Evolutionary conservation across 805 yeast species (phyloP).

Genomic region (Cyberlindnera misumaiensis): DNA sequence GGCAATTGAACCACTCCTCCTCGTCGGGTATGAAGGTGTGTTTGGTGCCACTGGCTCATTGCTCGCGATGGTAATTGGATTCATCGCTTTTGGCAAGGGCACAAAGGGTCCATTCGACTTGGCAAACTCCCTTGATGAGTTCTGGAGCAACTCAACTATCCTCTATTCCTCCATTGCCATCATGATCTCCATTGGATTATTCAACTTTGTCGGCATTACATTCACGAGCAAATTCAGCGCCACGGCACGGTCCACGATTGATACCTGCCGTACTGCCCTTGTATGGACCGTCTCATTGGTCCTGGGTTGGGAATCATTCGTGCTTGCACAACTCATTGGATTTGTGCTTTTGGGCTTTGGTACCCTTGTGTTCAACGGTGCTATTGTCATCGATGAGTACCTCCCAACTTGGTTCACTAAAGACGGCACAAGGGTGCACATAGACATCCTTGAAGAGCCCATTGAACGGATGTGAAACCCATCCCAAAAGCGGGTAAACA

Average conservation of each 20-base stretch:
- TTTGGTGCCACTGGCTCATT: constrained; percentile 49
- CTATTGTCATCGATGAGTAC: constrained; percentile 44
- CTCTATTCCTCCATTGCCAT: constrained; percentile 50
- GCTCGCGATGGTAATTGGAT: constrained; percentile 36
- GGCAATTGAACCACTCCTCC: constrained; percentile 50
- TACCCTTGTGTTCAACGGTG: constrained; percentile 68
- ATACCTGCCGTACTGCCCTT: constrained; percentile 65
- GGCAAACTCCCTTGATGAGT: constrained; percentile 40
- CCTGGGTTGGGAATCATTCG: constrained; percentile 73
- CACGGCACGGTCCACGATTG: constrained; percentile 73
- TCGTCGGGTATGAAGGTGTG: constrained; percentile 72
- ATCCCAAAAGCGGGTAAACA: too few relatives aligned
- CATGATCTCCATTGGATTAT: constrained; percentile 65
- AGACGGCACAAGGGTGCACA: constrained; percentile 20
- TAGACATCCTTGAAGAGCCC: constrained; percentile 35
- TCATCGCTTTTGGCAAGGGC: constrained; percentile 33
- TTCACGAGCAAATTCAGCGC: constrained; percentile 63
- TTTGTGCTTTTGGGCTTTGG: constrained; percentile 61
- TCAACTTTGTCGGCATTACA: constrained; percentile 69
- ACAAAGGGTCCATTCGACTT: constrained; percentile 46
- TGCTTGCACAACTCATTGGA: constrained; percentile 55
- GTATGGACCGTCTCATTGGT: constrained; percentile 68
- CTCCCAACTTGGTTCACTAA: constrained; percentile 41
- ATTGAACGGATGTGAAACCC: constrained; percentile 28
- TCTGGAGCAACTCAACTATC: constrained; percentile 38